Evolutionary conservation across 2,329 filamentous ascomycete genomes (phyloP).

Genomic region (Kalaharituber pfeilii): DNA sequence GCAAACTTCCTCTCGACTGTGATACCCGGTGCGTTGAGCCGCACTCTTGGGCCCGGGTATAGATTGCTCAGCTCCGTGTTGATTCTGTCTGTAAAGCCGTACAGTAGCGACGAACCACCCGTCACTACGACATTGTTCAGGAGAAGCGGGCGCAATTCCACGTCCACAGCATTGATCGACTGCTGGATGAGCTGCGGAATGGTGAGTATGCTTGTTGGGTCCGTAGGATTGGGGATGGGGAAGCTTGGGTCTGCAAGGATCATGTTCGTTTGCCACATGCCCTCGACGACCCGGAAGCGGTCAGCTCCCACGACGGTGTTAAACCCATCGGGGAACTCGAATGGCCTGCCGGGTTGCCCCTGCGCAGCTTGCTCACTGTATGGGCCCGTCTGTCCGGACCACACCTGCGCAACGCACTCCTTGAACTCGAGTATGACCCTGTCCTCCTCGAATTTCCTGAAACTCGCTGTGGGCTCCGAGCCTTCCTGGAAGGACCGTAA

Average conservation of each 20-base stretch:
- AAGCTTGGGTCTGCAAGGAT: conserved; percentile 11
- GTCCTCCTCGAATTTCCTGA: conserved; percentile 74
- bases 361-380: conserved; percentile 60
- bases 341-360: conserved; percentile 61
- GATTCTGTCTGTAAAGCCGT: conserved; percentile 80
- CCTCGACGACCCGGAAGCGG: conserved; percentile 70
- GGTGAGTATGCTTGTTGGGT: conserved; percentile 13
- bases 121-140: conserved; percentile 86
- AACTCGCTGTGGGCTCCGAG: conserved; percentile 47
- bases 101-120: conserved; percentile 69
- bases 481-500: conserved; percentile 45
- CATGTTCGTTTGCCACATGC: conserved; percentile 68
- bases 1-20: conserved; percentile 81
- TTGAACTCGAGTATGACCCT: conserved; percentile 91
- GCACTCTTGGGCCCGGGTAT: conserved; percentile 72
- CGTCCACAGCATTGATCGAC: conserved; percentile 63
- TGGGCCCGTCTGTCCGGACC: conserved; percentile 37
- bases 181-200: conserved; percentile 50
- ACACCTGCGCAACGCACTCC: conserved; percentile 88
- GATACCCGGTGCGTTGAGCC: conserved; percentile 72
- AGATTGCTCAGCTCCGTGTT: conserved; percentile 65
- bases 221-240: conserved; percentile 10
- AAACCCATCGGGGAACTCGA: conserved; percentile 92
- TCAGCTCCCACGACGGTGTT: conserved; percentile 90
- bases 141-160: conserved; percentile 68